Base-by-base conservation (phyloP, 768 basidiomycete genomes). In the Termitomyces sp. region DNA sequence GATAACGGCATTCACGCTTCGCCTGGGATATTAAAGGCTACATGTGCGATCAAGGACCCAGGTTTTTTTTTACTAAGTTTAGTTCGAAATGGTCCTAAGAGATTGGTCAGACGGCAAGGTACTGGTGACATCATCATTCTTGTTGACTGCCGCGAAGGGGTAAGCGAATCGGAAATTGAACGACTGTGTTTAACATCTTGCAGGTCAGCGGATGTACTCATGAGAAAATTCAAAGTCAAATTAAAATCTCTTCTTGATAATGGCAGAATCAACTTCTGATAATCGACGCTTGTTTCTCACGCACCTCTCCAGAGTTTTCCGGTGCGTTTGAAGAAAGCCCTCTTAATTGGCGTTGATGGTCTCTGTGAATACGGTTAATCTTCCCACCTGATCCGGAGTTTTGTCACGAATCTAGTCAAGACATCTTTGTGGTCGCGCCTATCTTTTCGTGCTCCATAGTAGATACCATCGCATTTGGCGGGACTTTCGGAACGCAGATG, bases 221-320 rank as follows among this genome's bases (percentile, higher is more conserved):
- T 32, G 9, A 12, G 35, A 9, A 47, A 3, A 6, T 32, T n/a
- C 10, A 4, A 32, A n/a, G 8, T 47, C 24, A n/a, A n/a, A n/a
- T 48, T 10, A 20, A 20, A 32, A 48, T 5, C 3, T 16, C 45
- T 46, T 47, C 46, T 49, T 35, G 26, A 62, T 40, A 22, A 77
- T 59, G 18, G 64, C 65, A 4, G 73, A 32, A 78, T 65, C 40
- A 74, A 58, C 49, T 74, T 71, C 66, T 70, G 68, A 58, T 80
- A 83, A 43, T 77, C 68, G 12, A 81, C 81, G 58, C 79, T 80
- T 43, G 80, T 83, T 70, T 85, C 84, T 30, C 30, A 30, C 30
- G 30, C 6, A 30, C 30, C 7, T 7, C 30, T 30, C 30, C 30
- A n/a, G n/a, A n/a, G n/a, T n/a, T n/a, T n/a, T n/a, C n/a, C n/a